Evolutionary conservation across 805 yeast species (phyloP), one percentile per base, ranked within the genome.

Genomic region (Schwanniomyces pseudopolymorphus): DNA sequence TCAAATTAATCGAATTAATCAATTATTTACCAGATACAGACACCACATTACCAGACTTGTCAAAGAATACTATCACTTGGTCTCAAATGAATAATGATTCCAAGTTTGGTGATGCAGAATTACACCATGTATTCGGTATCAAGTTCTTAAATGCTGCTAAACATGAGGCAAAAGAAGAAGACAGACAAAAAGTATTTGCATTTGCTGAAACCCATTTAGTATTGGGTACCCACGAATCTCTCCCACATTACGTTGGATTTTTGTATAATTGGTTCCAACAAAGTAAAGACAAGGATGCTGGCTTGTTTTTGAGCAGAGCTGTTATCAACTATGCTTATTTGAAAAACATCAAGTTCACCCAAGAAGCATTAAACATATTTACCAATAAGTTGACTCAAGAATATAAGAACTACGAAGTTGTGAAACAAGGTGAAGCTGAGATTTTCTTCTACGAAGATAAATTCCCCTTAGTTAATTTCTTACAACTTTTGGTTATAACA

Each of bases 171-270:
- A 45, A 51, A 5, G 58, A 48, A 19, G 66, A 59, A 8, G 66
- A 61, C n/a, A 64, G 59, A 44, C 52, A 64, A 17, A 80, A 77
- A 41, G 57, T 76, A 46, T 77, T 76, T 28, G 76, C 81, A 45
- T 84, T 82, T 45, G 87, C 91, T n/a, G 95, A 87, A 64, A 75
- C 80, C 57, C 87, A 85, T 58, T 71, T 87, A 51, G 68, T 87
- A 11, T 69, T 83, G 51, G 95, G 96, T 1, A 83, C 85, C 5
- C 66, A 70, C 42, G 83, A 79, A 45, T 75, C 79, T 1, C 56
- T 72, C 31, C 68, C 74, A 2, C 47, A 52, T 6, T 73, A 73
- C 46, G 62, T 65, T 0, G 70, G 75, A 45, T 79, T 80, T 57
- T 70, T 81, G 56, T 72, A 65, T 42, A 66, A 72, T 6, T 73